Evolutionary conservation across 2,329 filamentous ascomycete genomes (phyloP).

Genomic region (Sphaerulina populicola): DNA sequence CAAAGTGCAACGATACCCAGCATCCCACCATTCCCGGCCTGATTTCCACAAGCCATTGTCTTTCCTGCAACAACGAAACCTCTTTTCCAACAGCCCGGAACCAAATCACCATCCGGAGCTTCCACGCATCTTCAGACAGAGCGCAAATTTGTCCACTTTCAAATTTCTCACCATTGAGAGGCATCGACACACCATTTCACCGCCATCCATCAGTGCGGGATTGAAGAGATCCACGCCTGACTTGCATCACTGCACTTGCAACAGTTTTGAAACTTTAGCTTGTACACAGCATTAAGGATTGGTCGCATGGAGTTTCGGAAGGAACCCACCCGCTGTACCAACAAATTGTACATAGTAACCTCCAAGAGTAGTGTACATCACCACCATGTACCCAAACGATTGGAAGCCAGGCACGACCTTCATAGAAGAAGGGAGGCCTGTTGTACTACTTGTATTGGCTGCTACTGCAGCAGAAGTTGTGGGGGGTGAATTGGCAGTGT

Average conservation of each 20-base stretch:
- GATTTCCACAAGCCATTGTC: slow-evolving; percentile 6
- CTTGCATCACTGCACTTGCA: slow-evolving; percentile 10
- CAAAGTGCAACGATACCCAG: slow-evolving; percentile 20
- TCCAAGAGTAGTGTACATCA: slow-evolving; percentile 4
- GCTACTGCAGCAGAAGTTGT: slow-evolving; percentile 3
- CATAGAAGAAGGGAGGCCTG: slow-evolving; percentile 1
- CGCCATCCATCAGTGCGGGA: slow-evolving; percentile 16
- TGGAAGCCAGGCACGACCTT: slow-evolving; percentile 2
- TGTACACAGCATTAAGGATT: slow-evolving; percentile 9
- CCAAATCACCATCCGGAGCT: slow-evolving; percentile 12
- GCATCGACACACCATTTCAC: slow-evolving; percentile 21
- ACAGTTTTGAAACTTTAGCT: slow-evolving; percentile 8
- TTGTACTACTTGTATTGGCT: slow-evolving; percentile 6
- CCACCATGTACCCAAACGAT: slow-evolving; percentile 5
- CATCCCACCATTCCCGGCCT: slow-evolving; percentile 12
- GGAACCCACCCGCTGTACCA: slow-evolving; percentile 5
- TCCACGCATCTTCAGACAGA: slow-evolving; percentile 12
- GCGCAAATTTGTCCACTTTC: slow-evolving; percentile 18
- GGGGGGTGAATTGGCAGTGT: slow-evolving; percentile 6
- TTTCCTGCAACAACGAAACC: slow-evolving; percentile 14
- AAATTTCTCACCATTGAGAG: slow-evolving; percentile 11
- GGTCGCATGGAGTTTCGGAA: slow-evolving; percentile 4
- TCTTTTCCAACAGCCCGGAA: slow-evolving; percentile 13
- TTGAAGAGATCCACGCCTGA: slow-evolving; percentile 4
- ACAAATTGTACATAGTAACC: slow-evolving; percentile 9